Evolutionary conservation across 306 rosid species (phyloP).

Genomic region (Arachis hypogaea): DNA sequence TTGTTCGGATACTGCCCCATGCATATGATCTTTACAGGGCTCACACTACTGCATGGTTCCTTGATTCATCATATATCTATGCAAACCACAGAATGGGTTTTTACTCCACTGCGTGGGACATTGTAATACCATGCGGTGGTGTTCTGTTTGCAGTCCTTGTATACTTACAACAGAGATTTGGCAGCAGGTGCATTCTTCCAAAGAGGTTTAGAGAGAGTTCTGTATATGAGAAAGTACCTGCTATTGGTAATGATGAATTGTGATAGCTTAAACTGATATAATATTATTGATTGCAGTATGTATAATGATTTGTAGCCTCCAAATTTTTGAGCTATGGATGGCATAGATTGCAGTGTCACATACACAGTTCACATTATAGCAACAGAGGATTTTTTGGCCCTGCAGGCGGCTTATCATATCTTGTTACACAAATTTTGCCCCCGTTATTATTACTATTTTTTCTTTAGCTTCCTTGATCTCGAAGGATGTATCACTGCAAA

Average conservation of each 20-base stretch:
- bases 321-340: conserved; percentile 24
- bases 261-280: conserved; percentile 33
- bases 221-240: conserved; percentile 75
- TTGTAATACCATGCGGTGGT: conserved; percentile 62
- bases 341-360: conserved; percentile 27
- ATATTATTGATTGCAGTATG: conserved; percentile 7
- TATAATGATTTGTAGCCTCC: conserved; percentile 21
- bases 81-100: conserved; percentile 76
- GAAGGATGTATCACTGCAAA: neutral
- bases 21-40: conserved; percentile 87
- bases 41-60: conserved; percentile 59
- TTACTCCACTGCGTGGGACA: conserved; percentile 89
- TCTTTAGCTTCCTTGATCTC: neutral
- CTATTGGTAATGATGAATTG: conserved; percentile 70
- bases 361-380: conserved; percentile 14
- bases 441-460: neutral
- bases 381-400: conserved; percentile 22
- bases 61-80: conserved; percentile 66
- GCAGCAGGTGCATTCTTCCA: conserved; percentile 76
- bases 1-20: conserved; percentile 81
- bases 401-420: conserved; percentile 9
- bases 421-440: neutral
- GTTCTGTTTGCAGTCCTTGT: conserved; percentile 61
- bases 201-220: conserved; percentile 52
- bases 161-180: conserved; percentile 82